Evolutionary conservation across 1,139 yeast species (phyloP).

Genomic region (Sugiyamaella castrensis): DNA sequence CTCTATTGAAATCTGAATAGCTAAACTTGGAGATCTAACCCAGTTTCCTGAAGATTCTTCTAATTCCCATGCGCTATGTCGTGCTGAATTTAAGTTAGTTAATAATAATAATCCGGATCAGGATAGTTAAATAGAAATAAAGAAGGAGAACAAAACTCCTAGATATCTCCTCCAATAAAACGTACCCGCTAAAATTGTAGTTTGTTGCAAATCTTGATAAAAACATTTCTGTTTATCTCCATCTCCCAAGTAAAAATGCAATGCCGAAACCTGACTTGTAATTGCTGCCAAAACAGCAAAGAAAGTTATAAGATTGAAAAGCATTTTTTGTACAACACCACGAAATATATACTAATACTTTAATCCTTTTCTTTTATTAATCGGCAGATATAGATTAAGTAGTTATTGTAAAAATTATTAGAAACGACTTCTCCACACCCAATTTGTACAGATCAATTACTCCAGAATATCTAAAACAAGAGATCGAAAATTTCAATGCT

Average conservation of each 20-base stretch:
- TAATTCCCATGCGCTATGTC: slow-evolving; percentile 55
- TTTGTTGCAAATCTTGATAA: slow-evolving; percentile 59
- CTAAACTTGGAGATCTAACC: slow-evolving; percentile 46
- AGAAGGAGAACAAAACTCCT: no score
- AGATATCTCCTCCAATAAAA: background rate
- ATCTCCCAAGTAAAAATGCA: slow-evolving; percentile 56
- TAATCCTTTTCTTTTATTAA: no score
- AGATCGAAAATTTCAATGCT: no score
- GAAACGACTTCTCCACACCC: no score
- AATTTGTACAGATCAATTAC: no score
- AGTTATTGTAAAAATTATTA: no score
- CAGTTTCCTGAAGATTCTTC: slow-evolving; percentile 47
- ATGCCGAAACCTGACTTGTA: slow-evolving; percentile 32
- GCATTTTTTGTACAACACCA: slow-evolving; percentile 1
- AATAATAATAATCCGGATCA: no score
- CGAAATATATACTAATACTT: no score
- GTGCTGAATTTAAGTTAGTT: slow-evolving; percentile 27
- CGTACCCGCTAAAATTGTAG: slow-evolving; percentile 55
- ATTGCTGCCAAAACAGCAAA: slow-evolving; percentile 17
- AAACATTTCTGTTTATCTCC: slow-evolving; percentile 60
- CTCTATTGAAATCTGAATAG: slow-evolving; percentile 53
- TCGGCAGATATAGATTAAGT: no score
- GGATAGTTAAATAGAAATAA: no score
- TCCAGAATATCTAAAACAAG: no score
- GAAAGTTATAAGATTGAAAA: slow-evolving; percentile 6